Base-by-base conservation (phyloP, 2,329 filamentous ascomycete species). In the Allantophomopsis lycopodina region DNA sequence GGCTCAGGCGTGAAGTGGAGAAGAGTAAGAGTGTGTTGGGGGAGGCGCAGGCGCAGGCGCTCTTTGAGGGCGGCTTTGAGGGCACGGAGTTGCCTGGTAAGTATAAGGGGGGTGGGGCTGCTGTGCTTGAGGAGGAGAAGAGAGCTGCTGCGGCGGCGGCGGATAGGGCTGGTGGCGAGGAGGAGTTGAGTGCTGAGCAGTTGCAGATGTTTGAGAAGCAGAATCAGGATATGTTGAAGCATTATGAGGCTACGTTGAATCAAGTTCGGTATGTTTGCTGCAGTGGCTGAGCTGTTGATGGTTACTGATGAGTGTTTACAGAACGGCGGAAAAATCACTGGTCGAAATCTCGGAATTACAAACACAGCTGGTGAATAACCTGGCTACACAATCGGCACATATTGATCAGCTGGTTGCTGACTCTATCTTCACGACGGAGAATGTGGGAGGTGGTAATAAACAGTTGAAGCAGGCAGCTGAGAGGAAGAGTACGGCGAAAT, bases 311-410 rank as follows among this genome's bases (percentile, higher is more conserved):
- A n/a, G 16, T 10, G 20, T 28, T 12, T 21, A 43, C 53, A 94
- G 85, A 53, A 83, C 81, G 18, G 87, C 87, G 0, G 87, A 98
- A 58, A 85, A 83, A 56, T 94, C 87, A 1, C 71, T 98, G 5
- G 60, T 94, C 3, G 91, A 98, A 58, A 95, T 98, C 46, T 83
- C 86, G 7, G 87, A 94, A 55, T 67, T 98, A 38, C 91, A 98
- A 57, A 85, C 83, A 40, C 79, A 89, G 40, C 78, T 98, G 11
- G 85, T 91, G 32, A 76, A 76, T 51, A 94, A 95, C 55, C 71
- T 98, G 16, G 73, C 79, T 32, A 79, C 81, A 12, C 91, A 98
- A 55, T 82, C 84, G 40, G 86, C 85, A 41, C 81, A 91, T 50
- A 94, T 98, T 46, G 83, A 87, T 44, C 83, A 91, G 56, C 69